Evolutionary conservation across 2,329 filamentous ascomycete species (phyloP).

Genomic region (Apiospora kogelbergensis): DNA sequence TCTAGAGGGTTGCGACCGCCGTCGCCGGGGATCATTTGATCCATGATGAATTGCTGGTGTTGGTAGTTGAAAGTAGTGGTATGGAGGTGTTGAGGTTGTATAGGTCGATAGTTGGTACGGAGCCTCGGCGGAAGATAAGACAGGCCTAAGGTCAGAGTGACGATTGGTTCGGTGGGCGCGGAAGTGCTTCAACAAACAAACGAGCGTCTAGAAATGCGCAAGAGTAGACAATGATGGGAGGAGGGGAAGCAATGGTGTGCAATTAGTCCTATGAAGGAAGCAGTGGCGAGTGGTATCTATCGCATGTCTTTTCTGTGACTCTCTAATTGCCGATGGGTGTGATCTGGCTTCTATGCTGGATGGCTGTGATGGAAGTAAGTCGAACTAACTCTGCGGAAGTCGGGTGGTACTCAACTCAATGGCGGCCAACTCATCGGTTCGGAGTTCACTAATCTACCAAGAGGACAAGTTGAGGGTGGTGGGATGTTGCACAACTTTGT

Average conservation of each 20-base stretch:
- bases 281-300: not conserved
- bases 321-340: not conserved
- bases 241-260: not conserved
- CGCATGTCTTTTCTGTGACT: not conserved
- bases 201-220: not conserved
- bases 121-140: constrained; percentile 1
- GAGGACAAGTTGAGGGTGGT: constrained; percentile 7
- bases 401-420: constrained; percentile 2
- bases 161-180: not conserved
- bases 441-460: not conserved
- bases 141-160: not conserved
- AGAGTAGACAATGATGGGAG: not conserved
- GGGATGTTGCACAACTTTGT: not conserved
- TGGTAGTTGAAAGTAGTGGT: not conserved
- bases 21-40: constrained; percentile 56
- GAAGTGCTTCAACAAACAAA: not conserved
- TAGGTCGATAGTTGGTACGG: not conserved
- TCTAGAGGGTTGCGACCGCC: constrained; percentile 76
- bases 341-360: constrained; percentile 1
- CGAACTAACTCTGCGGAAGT: not conserved
- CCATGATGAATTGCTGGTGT: constrained; percentile 39
- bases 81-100: not conserved
- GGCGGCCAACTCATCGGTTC: not conserved
- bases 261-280: not conserved
- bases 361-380: not conserved